Evolutionary conservation across 2,329 filamentous ascomycete species (phyloP), one percentile per base, ranked within the genome.

Genomic region (Fusarium sp.): DNA sequence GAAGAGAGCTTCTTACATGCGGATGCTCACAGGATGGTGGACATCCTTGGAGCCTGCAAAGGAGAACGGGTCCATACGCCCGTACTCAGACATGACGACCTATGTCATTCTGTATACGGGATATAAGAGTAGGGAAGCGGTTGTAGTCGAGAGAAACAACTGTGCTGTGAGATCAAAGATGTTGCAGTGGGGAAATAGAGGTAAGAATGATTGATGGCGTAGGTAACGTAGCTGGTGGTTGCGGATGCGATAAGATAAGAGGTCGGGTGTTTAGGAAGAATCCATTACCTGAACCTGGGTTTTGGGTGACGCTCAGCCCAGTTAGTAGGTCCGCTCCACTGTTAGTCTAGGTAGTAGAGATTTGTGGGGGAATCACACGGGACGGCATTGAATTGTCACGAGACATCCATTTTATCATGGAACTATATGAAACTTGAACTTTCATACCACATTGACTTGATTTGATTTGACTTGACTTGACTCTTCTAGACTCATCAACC

Each of bases 41-140:
- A 98, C 86, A 80, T 93, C 90, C 71, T 94, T 92, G 64, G 96
- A 97, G 77, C 91, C 93, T 73, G 94, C 94, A 83, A 98, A 98
- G 30, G 94, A 97, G 81, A 97, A 98, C 55, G 94, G 92, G 82
- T 99, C 96, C 94, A 98, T 98, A 61, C 77, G 79, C 74, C 79
- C 80, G 75, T 80, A 81, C 65, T 81, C 79, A 71, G 78, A 61
- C 79, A 81, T 82, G 63, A 55, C 64, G 53, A 47, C 48, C 78
- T 76, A 79, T 70, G 63, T 73, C 78, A 79, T 79, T 40, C 48
- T 52, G 46, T 40, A 29, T 46, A 27, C 14, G 20, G 7, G 10
- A 45, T 46, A 13, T n/a, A 34, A 24, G 16, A 7, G 22, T 18
- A 8, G n/a, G 24, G 22, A 37, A 41, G 18, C 22, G n/a, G 10